phyloP scores from a whole-genome alignment of 768 basidiomycete species.

The Auriscalpium vulgare region DNA sequence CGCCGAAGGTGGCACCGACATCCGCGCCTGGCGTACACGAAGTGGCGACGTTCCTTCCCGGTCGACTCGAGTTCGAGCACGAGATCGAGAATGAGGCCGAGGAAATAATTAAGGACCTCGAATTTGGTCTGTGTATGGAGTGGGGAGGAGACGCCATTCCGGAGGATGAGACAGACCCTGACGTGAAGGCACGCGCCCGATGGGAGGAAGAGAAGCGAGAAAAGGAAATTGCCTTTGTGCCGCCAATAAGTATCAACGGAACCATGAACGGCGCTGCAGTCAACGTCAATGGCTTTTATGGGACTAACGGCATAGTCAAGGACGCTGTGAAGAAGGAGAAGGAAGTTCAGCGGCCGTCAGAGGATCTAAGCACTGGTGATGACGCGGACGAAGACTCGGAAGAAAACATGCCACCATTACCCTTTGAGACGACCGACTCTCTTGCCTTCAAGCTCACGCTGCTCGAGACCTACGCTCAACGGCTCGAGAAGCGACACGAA shows the following conservation, averaged over 20 bases:
- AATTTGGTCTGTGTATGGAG: conserved; percentile 82
- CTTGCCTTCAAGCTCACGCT: conserved; percentile 82
- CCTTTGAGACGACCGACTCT: conserved; percentile 78
- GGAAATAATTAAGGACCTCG: conserved; percentile 88
- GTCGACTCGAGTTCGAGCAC: conserved; percentile 97
- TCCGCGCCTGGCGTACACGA: conserved; percentile 92
- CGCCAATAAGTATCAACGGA: conserved; percentile 20
- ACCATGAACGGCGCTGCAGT: conserved; percentile 27
- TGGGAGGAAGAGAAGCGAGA: conserved; percentile 30
- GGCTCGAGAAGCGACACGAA: conserved; percentile 78
- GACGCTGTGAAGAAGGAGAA: conserved; percentile 24
- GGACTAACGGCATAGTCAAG: conserved; percentile 28
- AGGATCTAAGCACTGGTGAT: conserved; percentile 26
- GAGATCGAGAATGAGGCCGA: conserved; percentile 97
- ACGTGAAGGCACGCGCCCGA: conserved; percentile 47
- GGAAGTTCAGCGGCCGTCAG: conserved; percentile 16
- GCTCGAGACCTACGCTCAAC: conserved; percentile 86
- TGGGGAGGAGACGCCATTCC: conserved; percentile 79
- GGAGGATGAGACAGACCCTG: conserved; percentile 72
- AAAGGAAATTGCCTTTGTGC: conserved; percentile 18
- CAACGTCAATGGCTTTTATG: conserved; percentile 20
- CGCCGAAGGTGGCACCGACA: conserved; percentile 70
- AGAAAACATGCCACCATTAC: conserved; percentile 62
- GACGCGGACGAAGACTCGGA: conserved; percentile 56
- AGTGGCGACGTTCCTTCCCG: conserved; percentile 87